Evolutionary conservation across 208 protist species (phyloP).

Genomic region (Crithidia acanthocephali): DNA sequence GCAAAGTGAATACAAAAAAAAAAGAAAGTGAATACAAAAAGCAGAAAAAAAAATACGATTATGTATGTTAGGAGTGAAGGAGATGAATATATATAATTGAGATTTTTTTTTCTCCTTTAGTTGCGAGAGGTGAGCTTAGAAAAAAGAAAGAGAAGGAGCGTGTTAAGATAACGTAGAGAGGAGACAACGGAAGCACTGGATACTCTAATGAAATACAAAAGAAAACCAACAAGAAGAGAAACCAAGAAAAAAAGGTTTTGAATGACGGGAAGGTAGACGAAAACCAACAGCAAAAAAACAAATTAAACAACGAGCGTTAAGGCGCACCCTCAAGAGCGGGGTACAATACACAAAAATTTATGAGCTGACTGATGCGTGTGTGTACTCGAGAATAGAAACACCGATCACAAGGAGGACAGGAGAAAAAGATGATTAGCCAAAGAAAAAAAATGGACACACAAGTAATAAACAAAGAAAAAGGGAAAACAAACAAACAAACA

Average conservation of each 20-base stretch:
- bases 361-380: too few relatives aligned
- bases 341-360: neutral
- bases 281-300: neutral
- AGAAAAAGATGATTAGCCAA: neutral
- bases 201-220: neutral
- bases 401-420: too few relatives aligned
- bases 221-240: neutral
- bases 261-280: neutral
- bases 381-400: too few relatives aligned
- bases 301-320: neutral
- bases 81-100: neutral
- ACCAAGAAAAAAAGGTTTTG: neutral
- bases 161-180: too few relatives aligned
- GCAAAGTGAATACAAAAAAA: neutral
- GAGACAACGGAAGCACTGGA: neutral
- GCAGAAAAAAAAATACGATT: conserved; percentile 6
- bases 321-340: neutral
- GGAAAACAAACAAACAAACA: neutral
- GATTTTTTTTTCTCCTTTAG: too few relatives aligned
- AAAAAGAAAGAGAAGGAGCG: neutral
- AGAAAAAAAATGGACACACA: neutral
- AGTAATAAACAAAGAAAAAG: neutral
- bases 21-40: conserved; percentile 4
- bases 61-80: neutral
- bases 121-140: neutral